These are phyloP conservation scores for Epichloe bromicola DNA, from an alignment of 2,329 filamentous ascomycete genomes.

Conservation along the genomic window DNA sequence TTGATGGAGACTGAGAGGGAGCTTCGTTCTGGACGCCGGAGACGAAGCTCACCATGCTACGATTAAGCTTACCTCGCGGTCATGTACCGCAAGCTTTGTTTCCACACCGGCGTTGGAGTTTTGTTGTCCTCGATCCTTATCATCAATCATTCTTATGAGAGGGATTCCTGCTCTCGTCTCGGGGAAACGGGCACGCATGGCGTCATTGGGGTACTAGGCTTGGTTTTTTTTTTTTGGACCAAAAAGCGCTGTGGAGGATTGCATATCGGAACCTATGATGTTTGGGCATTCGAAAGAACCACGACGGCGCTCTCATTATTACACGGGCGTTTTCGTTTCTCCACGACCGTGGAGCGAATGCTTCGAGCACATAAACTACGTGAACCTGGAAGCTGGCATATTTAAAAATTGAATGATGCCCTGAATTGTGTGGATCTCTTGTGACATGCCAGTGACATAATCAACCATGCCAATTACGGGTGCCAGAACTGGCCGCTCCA, in stretches of 20 bases:
- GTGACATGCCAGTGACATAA: neutral
- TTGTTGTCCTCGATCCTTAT: neutral
- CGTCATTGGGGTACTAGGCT: neutral
- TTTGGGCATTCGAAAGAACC: neutral
- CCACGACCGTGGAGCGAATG: neutral
- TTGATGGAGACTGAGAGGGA: slow-evolving; percentile 50
- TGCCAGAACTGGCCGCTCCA: too few species aligned
- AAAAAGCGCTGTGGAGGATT: neutral
- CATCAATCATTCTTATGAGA: neutral
- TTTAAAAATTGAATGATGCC: neutral
- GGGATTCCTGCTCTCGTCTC: neutral
- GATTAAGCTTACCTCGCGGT: slow-evolving; percentile 8
- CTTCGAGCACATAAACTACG: neutral
- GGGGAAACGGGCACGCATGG: neutral
- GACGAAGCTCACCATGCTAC: slow-evolving; percentile 27
- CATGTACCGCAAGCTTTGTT: neutral
- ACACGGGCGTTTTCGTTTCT: neutral
- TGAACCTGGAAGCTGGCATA: neutral
- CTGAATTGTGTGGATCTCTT: neutral
- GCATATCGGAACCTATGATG: neutral
- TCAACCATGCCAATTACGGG: neutral
- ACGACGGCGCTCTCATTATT: neutral
- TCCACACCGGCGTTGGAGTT: neutral
- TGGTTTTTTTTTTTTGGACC: neutral
- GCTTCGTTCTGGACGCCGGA: slow-evolving; percentile 37